Evolutionary conservation across 2,329 filamentous ascomycete genomes (phyloP), one percentile per base, ranked within the genome.

Genomic region (Alternaria brassicae): DNA sequence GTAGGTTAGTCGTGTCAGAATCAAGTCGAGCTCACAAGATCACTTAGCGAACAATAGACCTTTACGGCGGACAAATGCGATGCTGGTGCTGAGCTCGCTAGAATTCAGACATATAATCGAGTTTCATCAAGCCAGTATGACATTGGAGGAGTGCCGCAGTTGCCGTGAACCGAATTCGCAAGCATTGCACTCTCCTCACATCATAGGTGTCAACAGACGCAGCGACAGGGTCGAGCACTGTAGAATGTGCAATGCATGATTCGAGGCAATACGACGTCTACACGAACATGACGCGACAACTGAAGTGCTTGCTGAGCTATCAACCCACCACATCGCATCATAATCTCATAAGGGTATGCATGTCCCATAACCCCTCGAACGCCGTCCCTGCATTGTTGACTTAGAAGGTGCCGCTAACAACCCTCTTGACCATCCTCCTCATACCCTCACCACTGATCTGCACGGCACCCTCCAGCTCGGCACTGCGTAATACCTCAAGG

Each of bases 381-480:
- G 36, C 32, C 17, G 23, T 19, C 42, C 8, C 39, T 45, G 28
- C 45, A 25, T n/a, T 21, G 19, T 10, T 8, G 28, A 30, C n/a
- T 23, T 67, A 75, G 51, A 73, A 75, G 15, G 55, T 62, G 2
- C 72, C 72, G 2, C 72, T 72, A 27, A 76, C 67, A 50, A 96
- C 86, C 70, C 93, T 87, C 72, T 94, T 87, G 50, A 99, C 89
- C 65, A 81, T 91, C 80, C 89, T 91, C 79, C 94, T 88, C 17
- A 90, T 85, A 4, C 95, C 95, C 70, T 98, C 94, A 0, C 95
- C 95, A 32, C 85, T 84, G 17, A 98, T 83, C 79, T 91, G 91
- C 57, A 97, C 84, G 30, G 86, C 81, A 0, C 93, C 95, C 80
- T 98, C 95, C 64, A 90, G 87, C 82, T 99, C 94, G 59, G 98